Conservation (phyloP, 2,329 filamentous ascomycete genomes). For the Pseudodiploospora longispora region DNA sequence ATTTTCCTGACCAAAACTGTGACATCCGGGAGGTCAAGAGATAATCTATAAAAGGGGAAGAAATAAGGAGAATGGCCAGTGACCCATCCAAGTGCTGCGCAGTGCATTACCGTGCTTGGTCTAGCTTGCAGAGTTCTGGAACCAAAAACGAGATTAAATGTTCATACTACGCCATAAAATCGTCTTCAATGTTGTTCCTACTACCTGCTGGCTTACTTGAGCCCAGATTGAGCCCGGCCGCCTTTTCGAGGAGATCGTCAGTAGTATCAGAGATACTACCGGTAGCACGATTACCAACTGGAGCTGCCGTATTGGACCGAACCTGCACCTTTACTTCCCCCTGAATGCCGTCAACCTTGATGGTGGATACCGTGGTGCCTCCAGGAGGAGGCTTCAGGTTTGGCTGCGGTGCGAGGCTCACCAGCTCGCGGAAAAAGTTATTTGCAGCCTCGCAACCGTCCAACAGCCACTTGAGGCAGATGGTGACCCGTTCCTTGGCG, state of each 20-base stretch:
- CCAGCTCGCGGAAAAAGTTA: slow-evolving; percentile 59
- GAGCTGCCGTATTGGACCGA: slow-evolving; percentile 24
- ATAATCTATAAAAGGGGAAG: too few species aligned
- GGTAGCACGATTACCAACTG: slow-evolving; percentile 10
- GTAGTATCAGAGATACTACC: slow-evolving; percentile 14
- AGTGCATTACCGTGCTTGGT: too few species aligned
- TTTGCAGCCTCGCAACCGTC: slow-evolving; percentile 68
- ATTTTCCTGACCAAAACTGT: too few species aligned
- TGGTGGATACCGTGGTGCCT: slow-evolving; percentile 31
- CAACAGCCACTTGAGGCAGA: slow-evolving; percentile 78
- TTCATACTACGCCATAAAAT: slow-evolving; percentile 33
- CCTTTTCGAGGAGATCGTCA: slow-evolving; percentile 34
- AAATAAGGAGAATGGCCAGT: too few species aligned
- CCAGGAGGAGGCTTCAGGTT: slow-evolving; percentile 27
- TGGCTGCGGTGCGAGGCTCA: slow-evolving; percentile 35
- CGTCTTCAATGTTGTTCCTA: slow-evolving; percentile 30
- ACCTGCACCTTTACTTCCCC: slow-evolving; percentile 50
- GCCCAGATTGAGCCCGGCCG: slow-evolving; percentile 33
- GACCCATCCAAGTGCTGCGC: too few species aligned
- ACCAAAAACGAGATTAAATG: too few species aligned
- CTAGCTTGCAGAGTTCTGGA: too few species aligned
- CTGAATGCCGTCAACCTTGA: slow-evolving; percentile 47
- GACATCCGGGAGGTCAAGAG: too few species aligned
- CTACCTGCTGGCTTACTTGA: slow-evolving; percentile 1
- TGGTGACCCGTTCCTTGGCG: slow-evolving; percentile 82